phyloP scores from a whole-genome alignment of 1,139 yeast species.

The Candida mesenterica region DNA sequence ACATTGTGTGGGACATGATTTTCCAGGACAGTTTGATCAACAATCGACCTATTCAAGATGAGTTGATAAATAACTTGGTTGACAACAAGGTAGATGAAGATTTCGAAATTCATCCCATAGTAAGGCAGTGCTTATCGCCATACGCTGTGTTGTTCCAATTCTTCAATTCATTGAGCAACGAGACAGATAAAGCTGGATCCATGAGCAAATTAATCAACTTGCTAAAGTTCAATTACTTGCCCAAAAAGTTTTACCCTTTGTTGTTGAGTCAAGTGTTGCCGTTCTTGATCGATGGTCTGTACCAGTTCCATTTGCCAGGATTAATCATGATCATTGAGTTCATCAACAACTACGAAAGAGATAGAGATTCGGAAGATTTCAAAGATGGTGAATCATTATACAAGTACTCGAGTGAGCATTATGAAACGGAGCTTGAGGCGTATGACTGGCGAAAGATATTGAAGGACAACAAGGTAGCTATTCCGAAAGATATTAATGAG shows the following conservation, averaged over 20 bases:
- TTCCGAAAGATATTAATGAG: slow-evolving; percentile 26
- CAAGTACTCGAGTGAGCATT: slow-evolving; percentile 27
- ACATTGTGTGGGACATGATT: slow-evolving; percentile 43
- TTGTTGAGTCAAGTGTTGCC: slow-evolving; percentile 51
- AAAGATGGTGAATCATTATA: slow-evolving; percentile 35
- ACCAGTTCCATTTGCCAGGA: slow-evolving; percentile 40
- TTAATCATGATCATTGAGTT: slow-evolving; percentile 47
- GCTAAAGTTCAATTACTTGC: slow-evolving; percentile 64
- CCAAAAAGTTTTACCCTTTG: slow-evolving; percentile 54
- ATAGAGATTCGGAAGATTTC: slow-evolving; percentile 21
- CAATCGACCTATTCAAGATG: slow-evolving; percentile 54
- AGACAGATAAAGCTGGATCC: slow-evolving; percentile 25
- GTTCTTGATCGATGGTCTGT: slow-evolving; percentile 29
- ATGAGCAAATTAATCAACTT: slow-evolving; percentile 46
- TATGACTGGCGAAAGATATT: slow-evolving; percentile 39
- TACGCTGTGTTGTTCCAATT: slow-evolving; percentile 64
- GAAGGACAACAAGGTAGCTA: slow-evolving; percentile 13
- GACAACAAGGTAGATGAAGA: slow-evolving; percentile 32
- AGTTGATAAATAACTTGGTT: slow-evolving; percentile 53
- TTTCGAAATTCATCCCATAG: slow-evolving; percentile 49
- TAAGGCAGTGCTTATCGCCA: slow-evolving; percentile 69
- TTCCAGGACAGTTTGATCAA: slow-evolving; percentile 62
- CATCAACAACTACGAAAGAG: slow-evolving; percentile 47
- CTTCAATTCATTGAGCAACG: slow-evolving; percentile 28
- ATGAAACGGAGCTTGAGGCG: slow-evolving; percentile 17